Conservation (phyloP, 1,139 yeast genomes). For the Suhomyces taliae region DNA sequence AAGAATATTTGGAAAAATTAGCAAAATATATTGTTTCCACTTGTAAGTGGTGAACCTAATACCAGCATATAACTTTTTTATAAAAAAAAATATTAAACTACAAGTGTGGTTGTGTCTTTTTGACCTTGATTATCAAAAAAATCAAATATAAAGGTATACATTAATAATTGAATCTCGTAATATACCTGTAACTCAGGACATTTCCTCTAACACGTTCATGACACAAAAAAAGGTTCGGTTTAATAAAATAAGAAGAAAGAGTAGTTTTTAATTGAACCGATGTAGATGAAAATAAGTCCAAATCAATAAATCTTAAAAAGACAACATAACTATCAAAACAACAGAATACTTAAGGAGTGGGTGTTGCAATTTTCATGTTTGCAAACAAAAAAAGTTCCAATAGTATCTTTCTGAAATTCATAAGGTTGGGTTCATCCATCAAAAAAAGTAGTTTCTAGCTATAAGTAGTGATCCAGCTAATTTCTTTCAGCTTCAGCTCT, state of each 20-base stretch:
- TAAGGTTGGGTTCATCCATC: background rate
- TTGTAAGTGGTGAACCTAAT: conserved; percentile 38
- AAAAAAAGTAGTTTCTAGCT: background rate
- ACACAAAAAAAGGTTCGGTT: conserved; percentile 5
- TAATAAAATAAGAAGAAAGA: conserved; percentile 6
- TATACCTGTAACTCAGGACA: background rate
- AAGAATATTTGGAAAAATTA: conserved; percentile 56
- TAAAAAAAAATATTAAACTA: background rate
- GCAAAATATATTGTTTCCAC: conserved; percentile 51
- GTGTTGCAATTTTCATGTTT: background rate
- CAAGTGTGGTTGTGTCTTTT: background rate
- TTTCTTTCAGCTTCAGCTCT: conserved; percentile 38
- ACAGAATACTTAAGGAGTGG: background rate
- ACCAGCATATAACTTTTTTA: background rate
- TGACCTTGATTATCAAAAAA: too few species aligned
- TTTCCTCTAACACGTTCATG: conserved; percentile 4
- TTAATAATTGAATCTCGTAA: background rate
- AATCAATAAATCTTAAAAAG: conserved; percentile 2
- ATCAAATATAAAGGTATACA: background rate
- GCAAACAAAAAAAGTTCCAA: background rate
- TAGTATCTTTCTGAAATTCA: too few species aligned
- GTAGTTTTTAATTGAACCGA: conserved; percentile 2
- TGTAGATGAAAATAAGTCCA: conserved; percentile 1
- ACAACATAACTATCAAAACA: conserved; percentile 8
- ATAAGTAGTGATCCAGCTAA: background rate